Evolutionary conservation across 768 basidiomycete species (phyloP), one percentile per base, ranked within the genome.

Genomic region (Lanmaoa pseudosensibilis): DNA sequence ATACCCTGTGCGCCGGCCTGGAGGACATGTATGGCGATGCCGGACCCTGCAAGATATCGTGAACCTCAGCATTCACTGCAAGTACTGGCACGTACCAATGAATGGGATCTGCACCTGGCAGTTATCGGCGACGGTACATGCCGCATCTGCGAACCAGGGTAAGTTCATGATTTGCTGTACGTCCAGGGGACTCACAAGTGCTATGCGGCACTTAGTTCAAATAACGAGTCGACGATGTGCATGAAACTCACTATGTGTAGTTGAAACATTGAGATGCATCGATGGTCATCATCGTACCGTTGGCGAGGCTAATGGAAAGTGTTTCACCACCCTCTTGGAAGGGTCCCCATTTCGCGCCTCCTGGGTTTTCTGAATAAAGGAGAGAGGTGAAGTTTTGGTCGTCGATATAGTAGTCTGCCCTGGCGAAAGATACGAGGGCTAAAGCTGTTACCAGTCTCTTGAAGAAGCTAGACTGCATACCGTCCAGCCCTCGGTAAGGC

Each of bases 101-200:
- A 64, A 63, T 23, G 57, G 61, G 8, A 63, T 56, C 36, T 64
- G 51, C 37, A 63, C 54, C 46, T 57, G 49, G 41, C 63, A 63
- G 34, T 54, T 7, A 52, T 63, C 52, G 10, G 55, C 45, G 11
- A 50, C 1, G 3, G 46, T 56, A 46, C 62, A 64, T 10, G 54
- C 45, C 2, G 61, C 61, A 52, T 59, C 61, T 56, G 49, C 12
- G 8, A 16, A 30, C 36, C 10, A 33, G n/a, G 3, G n/a, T 51
- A n/a, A 52, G 45, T 13, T 4, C 9, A 34, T 40, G 25, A 21
- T 27, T 40, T 23, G 33, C 33, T 19, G 11, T 7, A 19, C 10
- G 2, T 19, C 7, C 11, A 6, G 2, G 36, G 40, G 5, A 55
- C 63, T 45, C 37, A 60, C 58, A 60, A 11, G 58, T 57, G 32